These are phyloP conservation scores for Chimonanthus salicifolius DNA, from an alignment of 164 flowering plant genomes.

Conservation along the genomic window DNA sequence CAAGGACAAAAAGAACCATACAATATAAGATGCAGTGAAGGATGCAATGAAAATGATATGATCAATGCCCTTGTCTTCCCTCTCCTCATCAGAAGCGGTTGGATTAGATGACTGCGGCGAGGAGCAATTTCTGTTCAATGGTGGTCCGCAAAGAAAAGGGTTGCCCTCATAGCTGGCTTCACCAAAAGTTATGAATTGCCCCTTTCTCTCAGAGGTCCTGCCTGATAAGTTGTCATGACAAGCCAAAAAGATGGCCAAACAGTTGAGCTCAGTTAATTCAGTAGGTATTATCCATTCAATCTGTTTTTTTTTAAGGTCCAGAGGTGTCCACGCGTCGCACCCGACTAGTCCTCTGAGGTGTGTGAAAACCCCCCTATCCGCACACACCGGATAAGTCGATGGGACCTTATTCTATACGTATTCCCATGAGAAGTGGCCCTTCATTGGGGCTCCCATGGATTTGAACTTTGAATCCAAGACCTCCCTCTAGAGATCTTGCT, in stretches of 20 bases:
- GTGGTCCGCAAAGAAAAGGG: neutral
- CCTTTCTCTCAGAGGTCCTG: neutral
- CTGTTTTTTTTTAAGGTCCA: too few relatives aligned
- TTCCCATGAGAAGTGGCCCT: too few relatives aligned
- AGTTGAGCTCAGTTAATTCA: neutral
- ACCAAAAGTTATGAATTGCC: neutral
- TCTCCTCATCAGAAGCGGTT: neutral
- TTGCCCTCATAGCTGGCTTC: neutral
- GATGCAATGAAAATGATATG: neutral
- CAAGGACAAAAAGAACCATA: neutral
- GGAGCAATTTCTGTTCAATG: conserved; percentile 4
- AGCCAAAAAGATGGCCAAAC: neutral
- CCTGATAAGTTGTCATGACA: neutral
- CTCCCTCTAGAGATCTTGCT: too few relatives aligned
- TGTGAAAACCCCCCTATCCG: too few relatives aligned
- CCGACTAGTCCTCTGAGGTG: too few relatives aligned
- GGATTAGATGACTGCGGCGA: neutral
- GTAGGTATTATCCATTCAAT: neutral
- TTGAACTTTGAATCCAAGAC: too few relatives aligned
- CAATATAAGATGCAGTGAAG: conserved; percentile 1
- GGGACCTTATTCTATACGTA: too few relatives aligned
- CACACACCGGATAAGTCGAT: too few relatives aligned
- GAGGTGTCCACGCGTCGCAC: too few relatives aligned
- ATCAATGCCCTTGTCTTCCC: neutral
- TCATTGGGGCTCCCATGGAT: too few relatives aligned